phyloP scores from a whole-genome alignment of 331 rosid species.

The Spiraea crenata region DNA sequence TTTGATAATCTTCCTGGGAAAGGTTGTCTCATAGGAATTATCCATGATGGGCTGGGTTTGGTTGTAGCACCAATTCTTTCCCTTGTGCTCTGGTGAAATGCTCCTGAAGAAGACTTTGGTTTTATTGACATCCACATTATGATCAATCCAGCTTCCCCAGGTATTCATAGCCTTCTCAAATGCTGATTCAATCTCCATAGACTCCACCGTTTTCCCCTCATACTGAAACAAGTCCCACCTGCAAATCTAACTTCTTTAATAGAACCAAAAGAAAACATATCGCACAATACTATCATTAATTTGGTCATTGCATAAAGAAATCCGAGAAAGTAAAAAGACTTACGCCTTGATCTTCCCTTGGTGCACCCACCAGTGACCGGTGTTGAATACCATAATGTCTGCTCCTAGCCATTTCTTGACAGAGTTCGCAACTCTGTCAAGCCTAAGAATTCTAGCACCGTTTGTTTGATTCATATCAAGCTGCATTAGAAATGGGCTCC shows the following conservation, averaged over 20 bases:
- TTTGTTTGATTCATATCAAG: conserved; percentile 18
- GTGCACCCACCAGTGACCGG: conserved; percentile 51
- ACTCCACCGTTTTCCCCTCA: conserved; percentile 21
- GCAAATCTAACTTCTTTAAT: neutral
- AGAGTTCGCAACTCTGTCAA: conserved; percentile 27
- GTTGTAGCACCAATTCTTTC: conserved; percentile 40
- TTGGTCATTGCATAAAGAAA: too few species aligned
- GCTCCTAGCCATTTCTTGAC: conserved; percentile 36
- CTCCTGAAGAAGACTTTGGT: conserved; percentile 38
- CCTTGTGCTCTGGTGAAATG: conserved; percentile 52
- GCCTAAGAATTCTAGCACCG: conserved; percentile 33
- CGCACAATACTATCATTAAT: too few species aligned
- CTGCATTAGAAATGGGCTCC: conserved; percentile 56
- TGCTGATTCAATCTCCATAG: conserved; percentile 31
- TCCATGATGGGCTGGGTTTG: conserved; percentile 26
- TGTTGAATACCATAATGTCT: conserved; percentile 48
- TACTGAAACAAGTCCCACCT: conserved; percentile 34
- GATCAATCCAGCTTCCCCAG: conserved; percentile 41
- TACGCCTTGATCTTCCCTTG: conserved; percentile 34
- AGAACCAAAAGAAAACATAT: neutral
- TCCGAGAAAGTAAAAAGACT: neutral
- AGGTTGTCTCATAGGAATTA: conserved; percentile 16
- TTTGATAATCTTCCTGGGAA: conserved; percentile 11
- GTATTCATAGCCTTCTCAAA: conserved; percentile 36
- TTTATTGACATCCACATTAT: conserved; percentile 27